phyloP scores from a whole-genome alignment of 2,329 filamentous ascomycete species.

The Aotearoamyces nothofagi region DNA sequence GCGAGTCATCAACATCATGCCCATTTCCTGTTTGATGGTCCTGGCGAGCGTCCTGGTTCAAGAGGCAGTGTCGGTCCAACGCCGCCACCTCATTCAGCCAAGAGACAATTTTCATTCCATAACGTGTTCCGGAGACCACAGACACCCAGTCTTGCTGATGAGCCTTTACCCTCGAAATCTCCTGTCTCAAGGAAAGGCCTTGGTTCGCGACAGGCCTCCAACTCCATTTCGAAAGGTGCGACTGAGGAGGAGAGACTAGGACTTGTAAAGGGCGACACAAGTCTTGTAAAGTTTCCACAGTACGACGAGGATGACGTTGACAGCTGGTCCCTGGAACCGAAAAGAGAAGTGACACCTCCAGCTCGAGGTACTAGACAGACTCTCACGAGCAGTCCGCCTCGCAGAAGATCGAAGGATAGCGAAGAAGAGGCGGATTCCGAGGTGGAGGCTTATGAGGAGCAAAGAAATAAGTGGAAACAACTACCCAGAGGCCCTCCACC shows the following conservation, averaged over 20 bases:
- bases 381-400: no score
- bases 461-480: background rate
- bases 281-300: background rate
- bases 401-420: no score
- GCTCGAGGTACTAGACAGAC: no score
- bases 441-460: no score
- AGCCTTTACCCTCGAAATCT: conserved; percentile 13
- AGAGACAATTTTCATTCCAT: conserved; percentile 83
- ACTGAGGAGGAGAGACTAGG: conserved; percentile 76
- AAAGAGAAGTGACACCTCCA: no score
- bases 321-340: no score
- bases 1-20: conserved; percentile 24
- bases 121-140: conserved; percentile 46
- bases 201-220: conserved; percentile 25
- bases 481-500: background rate
- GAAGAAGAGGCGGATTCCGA: no score
- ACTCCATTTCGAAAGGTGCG: conserved; percentile 30
- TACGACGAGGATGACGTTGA: conserved; percentile 2
- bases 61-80: conserved; percentile 31
- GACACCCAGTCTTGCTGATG: conserved; percentile 7
- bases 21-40: conserved; percentile 26
- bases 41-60: background rate
- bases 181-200: conserved; percentile 21
- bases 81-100: conserved; percentile 45
- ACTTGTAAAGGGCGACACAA: conserved; percentile 60